Base-by-base conservation (phyloP, 2,329 filamentous ascomycete species). In the Talaromyces piceae region DNA sequence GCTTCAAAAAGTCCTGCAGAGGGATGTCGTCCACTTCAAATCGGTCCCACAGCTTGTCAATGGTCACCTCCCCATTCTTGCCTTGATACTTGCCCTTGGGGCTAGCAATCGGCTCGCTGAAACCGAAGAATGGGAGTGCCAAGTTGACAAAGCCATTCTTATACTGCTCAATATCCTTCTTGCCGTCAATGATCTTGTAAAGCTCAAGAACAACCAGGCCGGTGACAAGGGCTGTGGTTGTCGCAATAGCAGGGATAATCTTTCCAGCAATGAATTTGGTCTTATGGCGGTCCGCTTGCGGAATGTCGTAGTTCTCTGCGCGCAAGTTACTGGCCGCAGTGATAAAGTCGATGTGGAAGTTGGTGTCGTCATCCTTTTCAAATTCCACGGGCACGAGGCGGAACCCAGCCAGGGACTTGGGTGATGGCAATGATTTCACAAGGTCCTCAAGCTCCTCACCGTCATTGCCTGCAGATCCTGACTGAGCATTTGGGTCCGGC, bases 181-280 rank as follows among this genome's bases (percentile, higher is more conserved):
- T 96, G 65, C 90, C 91, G 64, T 97, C 93, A 43, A 98, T 78
- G 57, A 98, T 81, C 82, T 98, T 98, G 84, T 88, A 96, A 45
- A 97, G 75, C 75, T 98, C 93, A 43, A 98, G 75, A 13, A 94
- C 80, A 49, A 98, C 90, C 43, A 98, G 78, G 53, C 93, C 93
- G 2, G 93, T 98, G 11, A 97, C 91, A 52, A 98, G 77, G 3
- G 93, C 91, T 2, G 93, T 98, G 0, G 93, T 97, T 3, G 93
- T 98, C 41, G 93, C 93, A 69, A 98, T 98, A 43, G 93, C 93
- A 20, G 93, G 93, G 59, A 98, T 98, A 61, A 98, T 98, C 81
- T 98, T 98, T 68, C 93, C 93, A 27, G 93, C 94, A 67, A 98
- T 98, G 72, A 98, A 97, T 77, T 98, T 98, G 56, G 91, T 98